These are phyloP conservation scores for Botrytis paeoniae DNA, from an alignment of 2,329 filamentous ascomycete species.

Conservation along the genomic window DNA sequence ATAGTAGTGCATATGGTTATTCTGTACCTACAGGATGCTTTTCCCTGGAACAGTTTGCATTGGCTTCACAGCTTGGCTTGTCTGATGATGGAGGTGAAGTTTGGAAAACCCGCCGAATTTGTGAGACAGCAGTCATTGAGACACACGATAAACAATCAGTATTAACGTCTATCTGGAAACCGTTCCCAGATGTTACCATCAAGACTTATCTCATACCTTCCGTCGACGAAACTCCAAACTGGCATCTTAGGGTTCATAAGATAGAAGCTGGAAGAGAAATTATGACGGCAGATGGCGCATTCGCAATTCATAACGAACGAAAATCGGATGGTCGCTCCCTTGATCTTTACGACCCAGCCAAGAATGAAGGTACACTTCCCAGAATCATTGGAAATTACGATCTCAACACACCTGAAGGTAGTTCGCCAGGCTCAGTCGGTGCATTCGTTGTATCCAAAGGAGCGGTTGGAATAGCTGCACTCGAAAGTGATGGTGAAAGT, in stretches of 20 bases:
- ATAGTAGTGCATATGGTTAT: conserved; percentile 73
- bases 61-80: conserved; percentile 71
- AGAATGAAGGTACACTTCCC: conserved; percentile 51
- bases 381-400: conserved; percentile 61
- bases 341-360: conserved; percentile 47
- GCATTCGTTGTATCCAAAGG: conserved; percentile 56
- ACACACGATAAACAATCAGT: conserved; percentile 53
- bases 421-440: conserved; percentile 49
- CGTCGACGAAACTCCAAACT: conserved; percentile 55
- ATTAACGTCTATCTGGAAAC: conserved; percentile 67
- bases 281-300: conserved; percentile 71
- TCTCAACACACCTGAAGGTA: conserved; percentile 51
- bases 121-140: conserved; percentile 62
- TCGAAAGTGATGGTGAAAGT: conserved; percentile 38
- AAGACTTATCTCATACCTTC: conserved; percentile 65
- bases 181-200: conserved; percentile 66
- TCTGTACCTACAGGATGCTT: conserved; percentile 74
- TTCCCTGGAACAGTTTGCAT: conserved; percentile 71
- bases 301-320: conserved; percentile 62
- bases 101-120: conserved; percentile 72
- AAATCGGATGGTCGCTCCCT: conserved; percentile 49
- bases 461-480: conserved; percentile 55
- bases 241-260: conserved; percentile 66
- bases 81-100: conserved; percentile 75
- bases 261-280: conserved; percentile 60